Evolutionary conservation across 2,329 filamentous ascomycete genomes (phyloP), one percentile per base, ranked within the genome.

Genomic region (Mariannaea sp.): DNA sequence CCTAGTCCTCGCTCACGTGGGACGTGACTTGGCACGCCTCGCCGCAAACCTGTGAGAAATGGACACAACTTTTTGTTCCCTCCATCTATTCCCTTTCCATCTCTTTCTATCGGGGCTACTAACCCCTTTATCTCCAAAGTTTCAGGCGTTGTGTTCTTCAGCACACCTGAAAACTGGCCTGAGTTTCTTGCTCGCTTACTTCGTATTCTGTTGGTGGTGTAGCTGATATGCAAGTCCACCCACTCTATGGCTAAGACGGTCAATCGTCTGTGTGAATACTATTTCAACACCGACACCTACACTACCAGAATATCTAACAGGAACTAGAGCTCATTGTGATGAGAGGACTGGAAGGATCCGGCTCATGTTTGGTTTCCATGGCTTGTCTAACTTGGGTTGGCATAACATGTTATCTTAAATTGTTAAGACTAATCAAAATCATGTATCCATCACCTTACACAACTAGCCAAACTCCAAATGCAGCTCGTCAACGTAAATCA

Each of bases 341-440:
- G 26, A 7, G 26, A 7, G 14, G 26, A 26, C 32, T 29, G 38
- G 30, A 24, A 12, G 29, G 44, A 19, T 29, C 20, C 20, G 40
- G 14, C 14, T 44, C 26, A 39, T 44, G 19, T 17, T 13, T 13
- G 17, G 17, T 12, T 13, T 14, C 29, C 20, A n/a, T n/a, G 14
- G 26, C 38, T 39, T 38, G 26, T 38, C 26, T 14, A 10, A 20
- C 30, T 44, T 33, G 39, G 44, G 4, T 53, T 49, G 44, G 44
- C 43, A 43, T 48, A 14, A 38, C 19, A 20, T 8, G 19, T 16
- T 17, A 35, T 12, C 19, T n/a, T 40, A 4, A 24, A 40, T 10
- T 5, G 36, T n/a, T n/a, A n/a, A n/a, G n/a, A n/a, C n/a, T n/a
- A n/a, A n/a, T n/a, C n/a, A n/a, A n/a, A n/a, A n/a, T n/a, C n/a